Evolutionary conservation across 208 protist genomes (phyloP).

Genomic region (Acanthamoeba sp.): DNA sequence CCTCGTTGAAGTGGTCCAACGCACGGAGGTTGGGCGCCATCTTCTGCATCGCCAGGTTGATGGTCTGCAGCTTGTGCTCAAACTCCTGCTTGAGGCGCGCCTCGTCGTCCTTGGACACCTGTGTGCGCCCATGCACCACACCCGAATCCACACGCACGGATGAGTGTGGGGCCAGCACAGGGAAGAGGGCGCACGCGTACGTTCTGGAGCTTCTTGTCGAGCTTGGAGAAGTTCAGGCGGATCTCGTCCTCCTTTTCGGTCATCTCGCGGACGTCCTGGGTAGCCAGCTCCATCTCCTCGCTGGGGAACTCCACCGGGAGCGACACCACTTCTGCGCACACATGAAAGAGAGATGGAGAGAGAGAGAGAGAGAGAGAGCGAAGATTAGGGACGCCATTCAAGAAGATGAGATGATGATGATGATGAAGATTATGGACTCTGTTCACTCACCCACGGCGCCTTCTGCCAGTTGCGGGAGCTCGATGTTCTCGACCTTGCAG

Average conservation of each 20-base stretch:
- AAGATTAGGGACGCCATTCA: too few relatives aligned
- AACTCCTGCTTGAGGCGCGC: slow-evolving; percentile 15
- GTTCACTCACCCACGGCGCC: neutral
- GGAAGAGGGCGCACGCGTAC: neutral
- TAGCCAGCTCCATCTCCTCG: slow-evolving; percentile 30
- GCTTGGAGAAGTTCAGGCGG: slow-evolving; percentile 65
- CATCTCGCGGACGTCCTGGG: slow-evolving; percentile 45
- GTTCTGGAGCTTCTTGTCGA: slow-evolving; percentile 29
- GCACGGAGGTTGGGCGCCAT: slow-evolving; percentile 90
- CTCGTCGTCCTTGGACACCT: slow-evolving; percentile 57
- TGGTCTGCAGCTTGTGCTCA: slow-evolving; percentile 66
- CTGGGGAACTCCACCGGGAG: neutral
- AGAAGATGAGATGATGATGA: slow-evolving; percentile 1
- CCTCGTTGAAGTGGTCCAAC: slow-evolving; percentile 82
- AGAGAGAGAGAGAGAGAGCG: too few relatives aligned
- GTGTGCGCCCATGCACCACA: slow-evolving; percentile 10
- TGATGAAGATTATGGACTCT: too few relatives aligned
- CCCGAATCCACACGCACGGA: neutral
- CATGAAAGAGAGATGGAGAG: neutral
- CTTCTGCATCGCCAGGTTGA: slow-evolving; percentile 81
- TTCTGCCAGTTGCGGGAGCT: slow-evolving; percentile 9
- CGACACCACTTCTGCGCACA: neutral
- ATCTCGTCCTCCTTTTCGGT: slow-evolving; percentile 68
- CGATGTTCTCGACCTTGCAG: slow-evolving; percentile 72
- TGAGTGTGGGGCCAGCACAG: too few relatives aligned